Evolutionary conservation across 164 flowering plant species (phyloP), one percentile per base, ranked within the genome.

Genomic region (Dillenia suffruticosa): DNA sequence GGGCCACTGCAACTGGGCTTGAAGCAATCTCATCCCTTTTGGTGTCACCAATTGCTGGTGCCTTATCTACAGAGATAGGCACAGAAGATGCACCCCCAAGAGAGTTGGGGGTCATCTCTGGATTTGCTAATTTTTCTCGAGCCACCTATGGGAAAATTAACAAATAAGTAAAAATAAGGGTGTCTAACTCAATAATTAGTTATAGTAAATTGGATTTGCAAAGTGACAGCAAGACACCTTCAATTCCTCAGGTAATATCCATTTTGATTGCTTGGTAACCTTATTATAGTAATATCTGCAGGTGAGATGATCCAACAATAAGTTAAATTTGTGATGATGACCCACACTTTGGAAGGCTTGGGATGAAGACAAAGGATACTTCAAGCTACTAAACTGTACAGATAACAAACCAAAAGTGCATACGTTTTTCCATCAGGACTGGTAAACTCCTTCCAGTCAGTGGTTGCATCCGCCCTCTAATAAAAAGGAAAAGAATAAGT

Each of bases 391-490:
- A 40, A 51, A 5, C 1, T 10, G 49, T 46, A 59, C 12, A 65
- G n/a, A 45, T 26, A 46, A 57, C 51, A 17, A 19, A 9, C 12
- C 5, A 17, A n/a, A 54, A 11, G 44, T 40, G 76, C 87, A 11
- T 67, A 93, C 98, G 82, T 93, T 66, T 76, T 84, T 65, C 98
- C 98, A 63, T 89, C 97, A 12, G 84, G 73, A 60, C 95, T 87
- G 15, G 89, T 81, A 67, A 87, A 93, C 71, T 93, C 98, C 74
- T 90, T 90, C 98, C 97, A 93, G 57, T 82, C 95, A 66, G 97
- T 89, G 1, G 97, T 89, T 61, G 97, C 96, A 78, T 93, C 97
- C 49, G 97, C 98, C 78, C 90, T 89, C 98, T 93, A 83, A 76
- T n/a, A 68, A 57, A 76, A 32, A 32, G 40, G 40, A 32, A 32